Conservation (phyloP, 1,284 basidiomycete genomes). For the Puccinia coronata region DNA sequence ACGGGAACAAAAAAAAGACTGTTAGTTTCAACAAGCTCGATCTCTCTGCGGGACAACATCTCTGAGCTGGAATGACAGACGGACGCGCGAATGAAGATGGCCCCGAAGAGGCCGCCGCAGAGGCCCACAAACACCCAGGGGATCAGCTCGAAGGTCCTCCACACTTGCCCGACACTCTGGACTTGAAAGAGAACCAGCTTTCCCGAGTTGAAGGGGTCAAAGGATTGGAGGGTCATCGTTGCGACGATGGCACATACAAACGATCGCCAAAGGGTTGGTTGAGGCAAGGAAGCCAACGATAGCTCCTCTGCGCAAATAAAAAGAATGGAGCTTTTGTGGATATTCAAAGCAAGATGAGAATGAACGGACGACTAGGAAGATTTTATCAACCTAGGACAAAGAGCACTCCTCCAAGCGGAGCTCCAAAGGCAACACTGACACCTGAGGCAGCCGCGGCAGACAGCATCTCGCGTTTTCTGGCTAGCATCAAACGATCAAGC, state of each 20-base stretch:
- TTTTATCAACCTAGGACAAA: slow-evolving; percentile 41
- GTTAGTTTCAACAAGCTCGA: too few relatives aligned
- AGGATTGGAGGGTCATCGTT: slow-evolving; percentile 70
- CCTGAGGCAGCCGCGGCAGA: slow-evolving; percentile 72
- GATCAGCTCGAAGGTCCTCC: slow-evolving; percentile 72
- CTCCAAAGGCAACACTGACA: slow-evolving; percentile 74
- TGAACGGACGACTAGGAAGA: slow-evolving; percentile 61
- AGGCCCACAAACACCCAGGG: slow-evolving; percentile 51
- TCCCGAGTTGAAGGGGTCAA: slow-evolving; percentile 72
- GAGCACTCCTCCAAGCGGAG: slow-evolving; percentile 66
- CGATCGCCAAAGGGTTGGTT: slow-evolving; percentile 73
- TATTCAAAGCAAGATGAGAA: background rate
- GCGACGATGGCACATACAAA: slow-evolving; percentile 74
- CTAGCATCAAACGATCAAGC: slow-evolving; percentile 57
- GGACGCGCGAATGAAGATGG: slow-evolving; percentile 42
- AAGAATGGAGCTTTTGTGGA: background rate
- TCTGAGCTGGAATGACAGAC: slow-evolving; percentile 57
- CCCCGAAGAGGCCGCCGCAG: slow-evolving; percentile 44
- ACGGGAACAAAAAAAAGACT: background rate
- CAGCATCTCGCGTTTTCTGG: slow-evolving; percentile 69
- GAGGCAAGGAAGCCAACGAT: slow-evolving; percentile 66
- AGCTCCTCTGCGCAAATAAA: slow-evolving; percentile 41
- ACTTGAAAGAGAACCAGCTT: slow-evolving; percentile 71
- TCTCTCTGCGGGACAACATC: too few relatives aligned
- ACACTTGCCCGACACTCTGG: slow-evolving; percentile 56